Evolutionary conservation across 2,329 filamentous ascomycete species (phyloP).

Genomic region (Cercospora janseana): DNA sequence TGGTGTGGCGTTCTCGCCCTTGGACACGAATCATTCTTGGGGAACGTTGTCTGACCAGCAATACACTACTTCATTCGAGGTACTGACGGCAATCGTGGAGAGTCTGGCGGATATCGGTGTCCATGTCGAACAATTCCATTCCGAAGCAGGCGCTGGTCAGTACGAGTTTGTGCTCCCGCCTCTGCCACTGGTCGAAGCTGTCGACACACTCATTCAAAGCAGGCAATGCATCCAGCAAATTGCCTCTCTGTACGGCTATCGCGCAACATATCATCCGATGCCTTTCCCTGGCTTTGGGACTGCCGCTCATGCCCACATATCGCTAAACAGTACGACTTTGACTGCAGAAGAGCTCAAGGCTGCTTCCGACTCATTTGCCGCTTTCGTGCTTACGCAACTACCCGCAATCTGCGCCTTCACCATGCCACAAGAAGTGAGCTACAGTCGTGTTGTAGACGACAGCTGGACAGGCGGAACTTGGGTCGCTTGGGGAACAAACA

Average conservation of each 20-base stretch:
- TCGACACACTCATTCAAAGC: slow-evolving; percentile 69
- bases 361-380: slow-evolving; percentile 62
- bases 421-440: slow-evolving; percentile 64
- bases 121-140: slow-evolving; percentile 68
- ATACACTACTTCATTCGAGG: slow-evolving; percentile 54
- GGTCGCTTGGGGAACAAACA: slow-evolving; percentile 79
- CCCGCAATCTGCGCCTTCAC: slow-evolving; percentile 67
- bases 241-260: slow-evolving; percentile 60
- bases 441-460: slow-evolving; percentile 66
- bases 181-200: slow-evolving; percentile 61
- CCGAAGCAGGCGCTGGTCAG: slow-evolving; percentile 70
- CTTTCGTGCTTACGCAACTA: slow-evolving; percentile 67
- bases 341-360: slow-evolving; percentile 30
- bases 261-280: slow-evolving; percentile 72
- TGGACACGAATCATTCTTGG: slow-evolving; percentile 69
- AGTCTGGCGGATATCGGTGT: slow-evolving; percentile 62
- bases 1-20: slow-evolving; percentile 40
- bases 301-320: slow-evolving; percentile 69
- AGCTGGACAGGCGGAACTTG: slow-evolving; percentile 75
- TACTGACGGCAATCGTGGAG: slow-evolving; percentile 65
- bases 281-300: slow-evolving; percentile 62
- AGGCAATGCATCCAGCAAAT: slow-evolving; percentile 66
- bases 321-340: slow-evolving; percentile 50
- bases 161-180: slow-evolving; percentile 73
- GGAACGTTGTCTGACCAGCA: slow-evolving; percentile 63